These are phyloP conservation scores for Hyaloscypha variabilis DNA, from an alignment of 495 filamentous ascomycete genomes.

Conservation along the genomic window DNA sequence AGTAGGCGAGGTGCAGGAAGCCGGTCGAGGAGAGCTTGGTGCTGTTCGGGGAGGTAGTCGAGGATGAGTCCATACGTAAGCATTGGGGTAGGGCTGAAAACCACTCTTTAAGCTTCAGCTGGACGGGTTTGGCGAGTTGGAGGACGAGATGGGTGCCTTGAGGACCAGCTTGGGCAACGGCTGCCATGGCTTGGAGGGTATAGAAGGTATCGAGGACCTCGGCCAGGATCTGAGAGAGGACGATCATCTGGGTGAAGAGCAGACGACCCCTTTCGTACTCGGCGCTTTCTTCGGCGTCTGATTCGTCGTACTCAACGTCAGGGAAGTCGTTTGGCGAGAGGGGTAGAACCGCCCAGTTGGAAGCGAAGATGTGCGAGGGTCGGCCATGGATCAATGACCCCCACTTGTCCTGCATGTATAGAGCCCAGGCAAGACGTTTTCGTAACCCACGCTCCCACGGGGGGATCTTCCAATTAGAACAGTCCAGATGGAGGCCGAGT, in stretches of 20 bases:
- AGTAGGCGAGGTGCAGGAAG: slow-evolving; percentile 82
- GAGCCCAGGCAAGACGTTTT: slow-evolving; percentile 84
- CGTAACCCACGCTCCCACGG: slow-evolving; percentile 82
- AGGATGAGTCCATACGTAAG: slow-evolving; percentile 67
- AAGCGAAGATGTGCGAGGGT: slow-evolving; percentile 78
- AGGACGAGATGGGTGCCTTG: slow-evolving; percentile 68
- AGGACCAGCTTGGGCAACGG: slow-evolving; percentile 47
- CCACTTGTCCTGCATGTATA: slow-evolving; percentile 96
- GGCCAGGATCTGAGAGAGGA: slow-evolving; percentile 72
- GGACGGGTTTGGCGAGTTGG: slow-evolving; percentile 77
- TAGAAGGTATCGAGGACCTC: slow-evolving; percentile 83
- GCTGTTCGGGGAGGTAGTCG: slow-evolving; percentile 31
- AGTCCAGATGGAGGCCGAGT: slow-evolving; percentile 85
- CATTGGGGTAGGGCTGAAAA: slow-evolving; percentile 65
- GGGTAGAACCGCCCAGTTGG: slow-evolving; percentile 81
- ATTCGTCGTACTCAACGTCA: slow-evolving; percentile 59
- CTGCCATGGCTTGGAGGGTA: slow-evolving; percentile 63
- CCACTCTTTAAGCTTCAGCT: slow-evolving; percentile 83
- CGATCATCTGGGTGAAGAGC: slow-evolving; percentile 73
- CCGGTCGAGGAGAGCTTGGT: slow-evolving; percentile 62
- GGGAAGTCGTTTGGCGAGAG: slow-evolving; percentile 73
- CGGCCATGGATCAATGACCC: slow-evolving; percentile 82
- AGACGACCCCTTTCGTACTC: slow-evolving; percentile 70
- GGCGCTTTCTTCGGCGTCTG: slow-evolving; percentile 57
- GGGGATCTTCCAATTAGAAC: slow-evolving; percentile 85